Evolutionary conservation across 1,139 yeast species (phyloP), one percentile per base, ranked within the genome.

Genomic region (Blastobotrys aristatus): DNA sequence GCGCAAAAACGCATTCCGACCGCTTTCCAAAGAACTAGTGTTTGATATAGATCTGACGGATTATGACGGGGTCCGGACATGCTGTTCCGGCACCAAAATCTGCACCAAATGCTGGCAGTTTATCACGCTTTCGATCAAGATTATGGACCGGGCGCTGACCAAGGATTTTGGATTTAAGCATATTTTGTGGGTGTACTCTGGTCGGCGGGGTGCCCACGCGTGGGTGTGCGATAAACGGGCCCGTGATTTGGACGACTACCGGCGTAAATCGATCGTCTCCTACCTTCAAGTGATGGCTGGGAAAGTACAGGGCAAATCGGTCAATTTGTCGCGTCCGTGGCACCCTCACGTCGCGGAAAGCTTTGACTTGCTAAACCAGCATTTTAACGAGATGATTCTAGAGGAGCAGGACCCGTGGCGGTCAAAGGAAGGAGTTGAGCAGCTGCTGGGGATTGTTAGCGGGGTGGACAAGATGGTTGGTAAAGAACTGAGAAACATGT

Each of bases 121-220:
- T 62, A 87, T 92, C 54, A 81, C 86, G n/a, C 80, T 89, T 21
- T 96, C 97, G 1, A 78, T 90, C 49, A 76, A 80, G 57, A 79
- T 90, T 40, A 70, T 94, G 51, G 89, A 86, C 50, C 62, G 68
- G 1, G 84, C 95, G 0, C 71, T 92, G 49, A 71, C 79, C 48
- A 87, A 88, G 44, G 98, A 92, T 66, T 92, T 94, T 68, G 97
- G 97, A 0, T 90, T 88, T 65, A 70, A 81, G 49, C 83, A 88
- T 64, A 71, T 89, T 62, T 72, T 92, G 41, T 92, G 98, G 98
- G 96, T 92, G 2, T 92, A 88, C 63, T 88, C 97, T 0, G 99
- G 99, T 42, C 83, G 99, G 72, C 85, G 99, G 76, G 99, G 99
- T 66, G 96, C 95, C 22, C 99, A 92, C 73, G 95, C 97, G 58